Evolutionary conservation across 2,329 filamentous ascomycete species (phyloP), one percentile per base, ranked within the genome.

Genomic region (Cytospora mali): DNA sequence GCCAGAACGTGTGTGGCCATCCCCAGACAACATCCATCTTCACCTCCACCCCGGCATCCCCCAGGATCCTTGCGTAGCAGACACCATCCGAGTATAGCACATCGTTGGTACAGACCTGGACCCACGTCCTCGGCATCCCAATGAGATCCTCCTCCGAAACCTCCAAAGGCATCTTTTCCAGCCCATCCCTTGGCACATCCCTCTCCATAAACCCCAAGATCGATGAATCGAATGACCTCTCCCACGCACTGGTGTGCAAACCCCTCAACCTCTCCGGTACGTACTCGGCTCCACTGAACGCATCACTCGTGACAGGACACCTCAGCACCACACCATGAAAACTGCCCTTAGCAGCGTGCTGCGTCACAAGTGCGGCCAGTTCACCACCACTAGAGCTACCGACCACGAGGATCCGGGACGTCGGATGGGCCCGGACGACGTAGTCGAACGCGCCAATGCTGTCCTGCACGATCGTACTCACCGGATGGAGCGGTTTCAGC

Each of bases 1-100:
- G 68, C 81, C 81, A 83, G 67, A 81, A 83, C 9, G 81, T 84
- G 72, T 84, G 81, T 21, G 81, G 80, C 75, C 76, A 82, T 10
- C 80, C 80, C 59, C 68, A 64, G 29, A 81, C 73, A 2, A 82
- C 73, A 66, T 79, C 75, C 7, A 80, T 68, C 61, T 69, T 73
- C 0, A 81, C 76, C 14, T 77, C 73, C 0, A 76, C 73, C 13
- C 76, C 77, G 4, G 72, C 75, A 14, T 73, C 69, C 48, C 69
- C 71, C 62, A 84, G 68, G 3, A 74, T 69, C 68, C 77, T 76
- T 4, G 77, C 80, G 67, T 82, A 82, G 66, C 80, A 83, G 10
- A 80, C 65, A 11, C 81, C 81, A 68, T 84, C 81, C 23, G 78
- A 80, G 69, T 82, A 83, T 64, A 82, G 74, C 48, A 77, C 75